Base-by-base conservation (phyloP, 202 grass and related monocot genomes). In the Dendrocalamus latiflorus region DNA sequence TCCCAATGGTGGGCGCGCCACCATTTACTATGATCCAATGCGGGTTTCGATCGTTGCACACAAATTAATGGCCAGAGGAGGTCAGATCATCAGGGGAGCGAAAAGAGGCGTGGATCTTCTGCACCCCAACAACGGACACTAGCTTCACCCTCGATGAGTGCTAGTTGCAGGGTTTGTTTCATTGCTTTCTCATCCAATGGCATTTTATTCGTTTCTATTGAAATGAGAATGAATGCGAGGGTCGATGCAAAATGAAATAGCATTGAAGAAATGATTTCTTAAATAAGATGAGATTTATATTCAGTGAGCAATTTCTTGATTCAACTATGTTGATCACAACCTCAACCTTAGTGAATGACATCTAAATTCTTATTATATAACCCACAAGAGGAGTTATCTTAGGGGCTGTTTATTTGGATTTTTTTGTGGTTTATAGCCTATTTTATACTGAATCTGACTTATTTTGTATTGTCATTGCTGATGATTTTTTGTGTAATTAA, bases 1-100 rank as follows among this genome's bases (percentile, higher is more conserved):
- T 75, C 62, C 78, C 85, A 12, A 34, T 41, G 18, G 70, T 43
- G 70, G 84, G 70, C 77, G 61, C 60, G 9, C 84, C 60, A 38
- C 68, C 84, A 37, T 57, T 67, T 44, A 36, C 8, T 47, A 64
- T 64, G 28, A 80, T 24, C 70, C 24, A 38, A 14, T 42, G 47
- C 44, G 37, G 4, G 13, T 24, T 79, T 24, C 28, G 57, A 50
- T 65, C 64, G 15, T 50, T 3, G 77, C 87, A 58, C 83, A 50
- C 83, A 10, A 15, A 86, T 45, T 77, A 26, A 89, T 22, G 70
- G 64, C 34, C 10, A 4, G 7, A 50, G 28, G 82, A 22, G 37
- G 56, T 89, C 62, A 30, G 77, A 60, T 30, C 25, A 54, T 18
- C 68, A 25, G 47, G 47, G 71, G 38, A 45, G 26, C 65, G 4